Percentiles rank a stretch among this genome's conserved stretches.
phyloP scores from a whole-genome alignment of 2,329 filamentous ascomycete genomes.

The Aspergillus neoniger region DNA sequence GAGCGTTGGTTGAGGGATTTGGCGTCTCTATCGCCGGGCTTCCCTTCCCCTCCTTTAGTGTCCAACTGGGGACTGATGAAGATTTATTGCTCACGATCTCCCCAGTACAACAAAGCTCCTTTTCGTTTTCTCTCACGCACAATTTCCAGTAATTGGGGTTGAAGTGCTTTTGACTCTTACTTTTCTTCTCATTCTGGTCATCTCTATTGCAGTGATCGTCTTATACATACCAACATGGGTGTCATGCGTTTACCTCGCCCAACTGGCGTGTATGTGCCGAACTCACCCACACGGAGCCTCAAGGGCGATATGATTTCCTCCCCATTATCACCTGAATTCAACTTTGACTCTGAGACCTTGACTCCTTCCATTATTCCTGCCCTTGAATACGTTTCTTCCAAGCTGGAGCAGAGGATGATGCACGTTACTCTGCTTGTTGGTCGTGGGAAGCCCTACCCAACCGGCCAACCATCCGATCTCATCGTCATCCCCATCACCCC shows the following conservation, averaged over 20 bases:
- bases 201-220: background rate
- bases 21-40: background rate
- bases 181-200: background rate
- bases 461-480: constrained; percentile 40
- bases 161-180: background rate
- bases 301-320: constrained; percentile 46
- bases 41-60: background rate
- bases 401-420: constrained; percentile 41
- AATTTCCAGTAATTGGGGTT: constrained; percentile 3
- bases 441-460: constrained; percentile 42
- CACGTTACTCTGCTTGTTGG: constrained; percentile 46
- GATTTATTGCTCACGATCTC: background rate
- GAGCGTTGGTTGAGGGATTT: background rate
- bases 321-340: constrained; percentile 41
- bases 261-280: constrained; percentile 38
- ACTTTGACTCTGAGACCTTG: constrained; percentile 40
- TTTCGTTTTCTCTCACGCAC: background rate
- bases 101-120: background rate
- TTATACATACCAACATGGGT: constrained; percentile 30
- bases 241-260: constrained; percentile 39
- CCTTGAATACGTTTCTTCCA: constrained; percentile 45
- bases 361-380: constrained; percentile 41
- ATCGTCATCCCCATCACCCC: constrained; percentile 41
- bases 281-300: constrained; percentile 36
- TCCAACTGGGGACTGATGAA: background rate